Base-by-base conservation (phyloP, 139 green algal species). In the Eudorina sp. region DNA sequence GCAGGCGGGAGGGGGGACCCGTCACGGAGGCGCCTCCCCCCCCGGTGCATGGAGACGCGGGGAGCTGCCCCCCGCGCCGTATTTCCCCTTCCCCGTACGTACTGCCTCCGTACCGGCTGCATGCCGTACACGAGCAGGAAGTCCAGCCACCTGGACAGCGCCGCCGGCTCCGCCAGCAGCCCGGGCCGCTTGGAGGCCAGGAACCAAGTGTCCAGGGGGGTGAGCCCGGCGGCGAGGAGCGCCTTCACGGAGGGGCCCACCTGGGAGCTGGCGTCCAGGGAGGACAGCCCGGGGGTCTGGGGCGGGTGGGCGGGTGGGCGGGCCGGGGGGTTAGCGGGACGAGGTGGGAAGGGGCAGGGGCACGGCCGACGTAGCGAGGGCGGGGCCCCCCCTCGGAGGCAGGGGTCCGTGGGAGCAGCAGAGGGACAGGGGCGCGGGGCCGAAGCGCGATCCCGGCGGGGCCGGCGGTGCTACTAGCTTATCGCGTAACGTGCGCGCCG, bases 61-160 rank as follows among this genome's bases (percentile, higher is more conserved):
- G n/a, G n/a, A n/a, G n/a, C n/a, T n/a, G n/a, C n/a, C n/a, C n/a
- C n/a, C n/a, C n/a, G n/a, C n/a, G n/a, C n/a, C n/a, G n/a, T n/a
- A n/a, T n/a, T n/a, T n/a, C n/a, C n/a, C n/a, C n/a, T n/a, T n/a
- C n/a, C n/a, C n/a, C n/a, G n/a, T n/a, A n/a, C n/a, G n/a, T n/a
- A 13, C 55, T 29, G 55, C 62, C 60, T n/a, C 21, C 82, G 36
- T 46, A 75, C 43, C 84, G 48, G 53, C 68, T 76, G 21, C 72
- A 87, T 75, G 53, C 87, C 76, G 38, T 90, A 89, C 38, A 73
- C 77, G 9, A 64, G 29, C 3, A 92, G 64, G 58, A 94, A 94
- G 69, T 92, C 91, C 19, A 94, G 75, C 88, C 79, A 89, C 4
- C 88, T 84, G 53, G 88, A 84, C 64, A 94, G 84, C 18, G 43